These are phyloP conservation scores for Saccharomycopsis hybrid DNA, from an alignment of 1,139 yeast genomes.

Conservation along the genomic window DNA sequence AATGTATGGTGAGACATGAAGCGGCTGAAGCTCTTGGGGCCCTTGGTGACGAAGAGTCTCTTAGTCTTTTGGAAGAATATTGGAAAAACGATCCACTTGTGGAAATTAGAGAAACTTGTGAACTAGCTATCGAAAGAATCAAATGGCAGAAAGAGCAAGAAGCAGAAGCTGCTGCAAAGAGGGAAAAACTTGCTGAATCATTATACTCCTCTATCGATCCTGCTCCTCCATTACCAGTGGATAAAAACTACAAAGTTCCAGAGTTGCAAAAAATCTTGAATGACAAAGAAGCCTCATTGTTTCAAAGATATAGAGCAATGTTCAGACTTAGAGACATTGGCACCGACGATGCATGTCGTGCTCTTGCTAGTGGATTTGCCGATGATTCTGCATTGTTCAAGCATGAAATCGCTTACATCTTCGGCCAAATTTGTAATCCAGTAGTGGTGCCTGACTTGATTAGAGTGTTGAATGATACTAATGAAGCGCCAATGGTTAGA, in stretches of 20 bases:
- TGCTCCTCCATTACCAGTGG: slow-evolving; percentile 79
- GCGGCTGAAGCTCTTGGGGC: slow-evolving; percentile 99
- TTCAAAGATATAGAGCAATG: slow-evolving; percentile 97
- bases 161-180: slow-evolving; percentile 53
- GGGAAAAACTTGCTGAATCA: slow-evolving; percentile 72
- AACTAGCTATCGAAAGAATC: slow-evolving; percentile 90
- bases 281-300: slow-evolving; percentile 71
- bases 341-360: slow-evolving; percentile 84
- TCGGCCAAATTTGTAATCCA: slow-evolving; percentile 95
- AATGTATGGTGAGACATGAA: slow-evolving; percentile 96
- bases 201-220: slow-evolving; percentile 89
- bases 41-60: slow-evolving; percentile 74
- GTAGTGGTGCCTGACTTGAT: slow-evolving; percentile 84
- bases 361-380: slow-evolving; percentile 81
- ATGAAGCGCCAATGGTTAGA: slow-evolving; percentile 97
- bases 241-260: slow-evolving; percentile 50
- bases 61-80: slow-evolving; percentile 59
- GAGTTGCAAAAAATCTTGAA: slow-evolving; percentile 65
- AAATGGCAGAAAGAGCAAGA: slow-evolving; percentile 55
- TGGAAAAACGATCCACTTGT: slow-evolving; percentile 66
- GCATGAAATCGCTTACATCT: slow-evolving; percentile 97
- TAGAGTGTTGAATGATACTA: slow-evolving; percentile 66
- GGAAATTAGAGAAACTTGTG: slow-evolving; percentile 96
- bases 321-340: slow-evolving; percentile 95
- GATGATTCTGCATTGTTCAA: slow-evolving; percentile 92